Evolutionary conservation across 23 red algal species (phyloP), one percentile per base, ranked within the genome.

Genomic region (Cyanidiococcus yangmingshanensis): DNA sequence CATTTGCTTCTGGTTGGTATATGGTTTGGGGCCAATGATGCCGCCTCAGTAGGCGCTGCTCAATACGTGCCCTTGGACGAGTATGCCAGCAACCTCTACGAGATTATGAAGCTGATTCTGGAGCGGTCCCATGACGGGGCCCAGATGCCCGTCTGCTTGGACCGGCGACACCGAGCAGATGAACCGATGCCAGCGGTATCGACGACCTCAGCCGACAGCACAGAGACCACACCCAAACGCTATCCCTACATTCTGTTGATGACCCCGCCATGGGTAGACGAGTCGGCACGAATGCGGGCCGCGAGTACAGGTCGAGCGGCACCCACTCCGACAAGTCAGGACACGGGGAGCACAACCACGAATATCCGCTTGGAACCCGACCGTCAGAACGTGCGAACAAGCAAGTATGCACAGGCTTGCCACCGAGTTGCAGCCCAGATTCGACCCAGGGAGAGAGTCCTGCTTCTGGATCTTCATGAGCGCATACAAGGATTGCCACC

Each of bases 21-120:
- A 33, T 84, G 50, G 31, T 39, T 84, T 0, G 81, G 81, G 7
- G 81, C 81, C 45, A 84, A 84, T 31, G 81, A 84, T 32, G 74
- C 74, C 31, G 57, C 38, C 0, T 2, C 57, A 0, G 37, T 38
- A 34, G 81, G 76, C 34, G 35, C 40, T 21, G 26, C 81, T 3
- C 81, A 84, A 58, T 39, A 74, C 37, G 81, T 84, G 30, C 24
- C 25, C 1, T 2, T 84, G 0, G 81, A 74, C 21, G 58, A 75
- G 39, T 84, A 75, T 50, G 81, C 68, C 41, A 75, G 68, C 68
- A 84, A 84, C 37, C 32, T 84, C 21, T 74, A 58, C 37, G 57
- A 75, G 76, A 74, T 84, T 63, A 40, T 71, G 7, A 7, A 7
- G 63, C 21, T 71, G 12, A 32, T 71, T 7, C n/a, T 35, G 63